phyloP scores from a whole-genome alignment of 208 protist species.

The Leptomonas seymouri region DNA sequence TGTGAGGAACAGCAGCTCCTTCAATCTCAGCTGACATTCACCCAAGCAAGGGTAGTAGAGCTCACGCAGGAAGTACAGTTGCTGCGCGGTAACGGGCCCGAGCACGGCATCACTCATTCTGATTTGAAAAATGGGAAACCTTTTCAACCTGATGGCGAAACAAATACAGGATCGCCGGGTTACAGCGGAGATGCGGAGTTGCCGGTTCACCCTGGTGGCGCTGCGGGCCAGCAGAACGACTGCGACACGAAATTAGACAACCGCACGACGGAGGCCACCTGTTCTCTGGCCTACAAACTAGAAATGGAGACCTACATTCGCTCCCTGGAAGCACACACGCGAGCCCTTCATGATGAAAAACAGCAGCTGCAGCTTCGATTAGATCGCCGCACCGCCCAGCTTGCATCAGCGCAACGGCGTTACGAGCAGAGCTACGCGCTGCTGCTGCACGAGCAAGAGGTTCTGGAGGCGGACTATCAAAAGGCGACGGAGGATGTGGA shows the following conservation, averaged over 20 bases:
- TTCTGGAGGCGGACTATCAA: constrained; percentile 14
- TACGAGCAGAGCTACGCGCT: constrained; percentile 22
- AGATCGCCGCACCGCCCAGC: constrained; percentile 15
- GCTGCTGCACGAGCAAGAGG: constrained; percentile 16
- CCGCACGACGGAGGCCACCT: neutral
- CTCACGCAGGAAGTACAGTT: constrained; percentile 12
- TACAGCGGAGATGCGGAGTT: neutral
- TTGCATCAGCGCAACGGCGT: constrained; percentile 15
- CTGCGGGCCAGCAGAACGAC: neutral
- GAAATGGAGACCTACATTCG: constrained; percentile 21
- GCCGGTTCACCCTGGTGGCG: neutral
- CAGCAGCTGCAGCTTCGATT: constrained; percentile 29
- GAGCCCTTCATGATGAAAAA: constrained; percentile 16
- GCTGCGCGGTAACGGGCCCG: neutral
- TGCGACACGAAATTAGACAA: neutral
- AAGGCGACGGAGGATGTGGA: constrained; percentile 22
- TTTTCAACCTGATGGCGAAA: neutral
- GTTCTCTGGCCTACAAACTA: constrained; percentile 5
- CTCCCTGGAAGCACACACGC: constrained; percentile 12
- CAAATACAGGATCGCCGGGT: neutral
- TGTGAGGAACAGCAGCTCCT: constrained; percentile 27
- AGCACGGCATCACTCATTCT: no score
- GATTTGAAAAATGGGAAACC: no score
- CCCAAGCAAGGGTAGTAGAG: constrained; percentile 14
- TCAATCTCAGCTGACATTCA: constrained; percentile 14